A percentile compares a stretch with the other conserved stretches of the same genome.
These are phyloP conservation scores for Rhizopogon roseolus DNA, from an alignment of 768 basidiomycete genomes.

Conservation along the genomic window DNA sequence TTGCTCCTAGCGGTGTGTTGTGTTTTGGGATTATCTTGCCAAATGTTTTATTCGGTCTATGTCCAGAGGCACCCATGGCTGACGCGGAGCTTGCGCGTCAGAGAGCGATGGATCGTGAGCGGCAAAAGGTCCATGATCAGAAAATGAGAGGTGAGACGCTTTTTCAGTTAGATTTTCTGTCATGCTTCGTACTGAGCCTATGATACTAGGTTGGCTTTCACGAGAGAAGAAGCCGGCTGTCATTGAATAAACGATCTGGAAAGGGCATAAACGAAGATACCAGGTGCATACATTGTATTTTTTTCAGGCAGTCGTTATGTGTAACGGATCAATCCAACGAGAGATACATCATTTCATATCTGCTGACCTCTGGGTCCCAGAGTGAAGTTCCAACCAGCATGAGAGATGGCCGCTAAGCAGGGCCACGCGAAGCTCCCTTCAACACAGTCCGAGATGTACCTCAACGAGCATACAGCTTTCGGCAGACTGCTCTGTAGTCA, in stretches of 20 bases:
- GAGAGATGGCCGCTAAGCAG: no score
- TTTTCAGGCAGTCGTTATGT: background rate
- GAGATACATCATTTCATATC: no score
- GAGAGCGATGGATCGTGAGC: conserved; percentile 58
- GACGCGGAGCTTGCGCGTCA: conserved; percentile 65
- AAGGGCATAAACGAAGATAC: conserved; percentile 10
- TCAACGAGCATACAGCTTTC: no score
- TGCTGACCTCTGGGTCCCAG: no score
- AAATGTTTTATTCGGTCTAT: background rate
- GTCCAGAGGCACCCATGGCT: conserved; percentile 52
- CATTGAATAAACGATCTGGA: background rate
- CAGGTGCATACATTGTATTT: conserved; percentile 9
- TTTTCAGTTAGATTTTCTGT: background rate
- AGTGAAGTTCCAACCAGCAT: no score
- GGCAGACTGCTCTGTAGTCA: no score
- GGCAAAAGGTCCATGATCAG: conserved; percentile 58
- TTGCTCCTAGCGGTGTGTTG: conserved; percentile 53
- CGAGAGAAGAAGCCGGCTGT: conserved; percentile 23
- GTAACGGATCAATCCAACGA: background rate
- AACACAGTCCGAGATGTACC: no score
- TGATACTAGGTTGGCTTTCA: conserved; percentile 25
- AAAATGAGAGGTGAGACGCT: conserved; percentile 63
- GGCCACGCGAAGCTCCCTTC: no score
- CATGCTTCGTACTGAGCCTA: conserved; percentile 1
- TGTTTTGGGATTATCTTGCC: background rate